Base-by-base conservation (phyloP, 345 rosid genomes). In the Pelargonium nanum region DNA sequence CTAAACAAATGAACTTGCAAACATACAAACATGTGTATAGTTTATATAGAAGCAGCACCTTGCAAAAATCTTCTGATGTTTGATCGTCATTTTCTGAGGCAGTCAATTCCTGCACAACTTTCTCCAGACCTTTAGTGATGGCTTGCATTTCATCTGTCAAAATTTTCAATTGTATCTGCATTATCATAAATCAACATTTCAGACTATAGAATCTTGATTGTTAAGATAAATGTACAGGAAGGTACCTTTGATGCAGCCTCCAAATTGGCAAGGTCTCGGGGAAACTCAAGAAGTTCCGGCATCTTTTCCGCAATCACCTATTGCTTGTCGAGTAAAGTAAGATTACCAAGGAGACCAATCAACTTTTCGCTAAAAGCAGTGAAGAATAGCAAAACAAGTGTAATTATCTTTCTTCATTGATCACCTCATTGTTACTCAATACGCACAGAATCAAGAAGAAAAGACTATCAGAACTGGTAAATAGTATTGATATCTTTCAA, bases 61-160 rank as follows among this genome's bases (percentile, higher is more conserved):
- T 73, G 67, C 85, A 78, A 66, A 88, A 88, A 13, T 60, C 75
- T 64, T 68, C 71, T 21, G 85, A 80, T 67, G 76, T 65, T 21
- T 22, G 61, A 70, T 83, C 88, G 71, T 83, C 88, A 65, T 71
- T 76, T 70, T 77, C 85, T 24, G 96, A 82, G 63, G 84, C 74
- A 51, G 73, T 67, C 58, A 88, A 61, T 68, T 88, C 96, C 66
- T 83, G 86, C 54, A 70, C 67, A 72, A 84, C 87, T 57, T 88
- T 88, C 75, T 88, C 96, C 65, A 88, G 72, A 58, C 96, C 96
- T 79, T 85, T 85, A 72, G 75, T 85, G 56, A 88, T 76, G 67
- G 93, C 93, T 73, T 88, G 96, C 96, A 88, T 88, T 75, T 88
- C 96, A 72, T 88, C 96, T 12, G 96, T 93, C 73, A 88, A 69